Evolutionary conservation across 2,329 filamentous ascomycete genomes (phyloP).

Genomic region (Aspergillus fumigatiaffinis): DNA sequence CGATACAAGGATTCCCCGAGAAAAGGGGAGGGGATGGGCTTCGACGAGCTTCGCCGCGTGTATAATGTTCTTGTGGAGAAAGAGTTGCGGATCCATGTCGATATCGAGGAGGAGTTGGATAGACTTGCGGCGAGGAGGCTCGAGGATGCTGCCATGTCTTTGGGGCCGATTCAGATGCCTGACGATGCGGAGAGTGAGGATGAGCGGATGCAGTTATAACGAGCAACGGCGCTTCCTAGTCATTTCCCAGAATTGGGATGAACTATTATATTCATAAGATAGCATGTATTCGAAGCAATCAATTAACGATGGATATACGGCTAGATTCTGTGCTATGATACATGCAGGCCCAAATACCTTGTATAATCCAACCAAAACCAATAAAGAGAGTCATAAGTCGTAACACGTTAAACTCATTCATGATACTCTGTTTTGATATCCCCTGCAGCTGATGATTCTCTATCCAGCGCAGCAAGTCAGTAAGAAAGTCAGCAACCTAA

Average conservation of each 20-base stretch:
- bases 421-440: not conserved
- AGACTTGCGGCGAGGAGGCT: conserved; percentile 23
- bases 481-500: not conserved
- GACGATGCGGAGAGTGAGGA: conserved; percentile 28
- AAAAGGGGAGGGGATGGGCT: conserved; percentile 30
- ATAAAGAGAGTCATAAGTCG: conserved; percentile 20
- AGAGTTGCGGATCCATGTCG: conserved; percentile 56
- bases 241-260: no score
- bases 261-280: not conserved
- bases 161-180: conserved; percentile 24
- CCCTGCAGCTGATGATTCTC: not conserved
- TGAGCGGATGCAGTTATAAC: conserved; percentile 9
- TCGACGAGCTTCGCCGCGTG: conserved; percentile 49
- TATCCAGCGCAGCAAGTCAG: not conserved
- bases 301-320: conserved; percentile 2
- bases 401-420: conserved; percentile 5
- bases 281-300: conserved; percentile 1
- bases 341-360: not conserved
- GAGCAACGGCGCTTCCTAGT: not conserved
- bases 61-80: conserved; percentile 59
- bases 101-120: conserved; percentile 46
- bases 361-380: not conserved
- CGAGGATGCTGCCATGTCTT: conserved; percentile 3
- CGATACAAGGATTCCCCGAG: not conserved
- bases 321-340: not conserved